Evolutionary conservation across 148 eudicot species (phyloP), one percentile per base, ranked within the genome.

Genomic region (Heliosperma pusillum): DNA sequence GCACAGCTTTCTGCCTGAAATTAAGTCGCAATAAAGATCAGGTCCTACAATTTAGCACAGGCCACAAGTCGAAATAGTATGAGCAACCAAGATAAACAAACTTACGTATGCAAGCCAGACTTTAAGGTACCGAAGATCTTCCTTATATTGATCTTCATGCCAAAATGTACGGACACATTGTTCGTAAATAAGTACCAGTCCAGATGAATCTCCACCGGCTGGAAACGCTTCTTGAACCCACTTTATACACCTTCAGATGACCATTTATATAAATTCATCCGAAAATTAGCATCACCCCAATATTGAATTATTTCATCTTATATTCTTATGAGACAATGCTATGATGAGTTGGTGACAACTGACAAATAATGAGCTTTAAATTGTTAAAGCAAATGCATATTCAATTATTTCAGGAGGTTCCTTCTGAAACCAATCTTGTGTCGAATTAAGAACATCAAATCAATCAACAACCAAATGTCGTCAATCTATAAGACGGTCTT

Each of bases 191-290:
- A 90, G 79, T 3, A 95, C 75, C 15, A 95, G 77, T 42, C 98
- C 97, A 4, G 98, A 95, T 67, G 80, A 78, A 79, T 95, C 97
- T 29, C 98, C 98, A 19, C 85, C 98, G 27, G 96, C 84, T 71
- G 98, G 97, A 79, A 92, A 95, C 63, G 96, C 88, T 77, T 95
- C 93, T 77, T 95, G 97, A 69, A 92, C 93, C 98, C 98, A 95
- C 78, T 95, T 90, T 67, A 95, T 92, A 89, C 98, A 95, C 85
- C 98, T 94, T 66, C 47, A 72, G 7, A 9, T 0, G 7, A 42
- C 29, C 30, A 33, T 36, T 45, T 12, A 70, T 45, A 21, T 17
- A 75, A 33, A 25, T 65, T 40, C 22, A 52, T 17, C 36, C 71
- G 45, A n/a, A 44, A 60, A 62, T 11, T 25, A 11, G 52, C 7